Conservation (phyloP, 164 flowering plant genomes). For the Saururus chinensis region DNA sequence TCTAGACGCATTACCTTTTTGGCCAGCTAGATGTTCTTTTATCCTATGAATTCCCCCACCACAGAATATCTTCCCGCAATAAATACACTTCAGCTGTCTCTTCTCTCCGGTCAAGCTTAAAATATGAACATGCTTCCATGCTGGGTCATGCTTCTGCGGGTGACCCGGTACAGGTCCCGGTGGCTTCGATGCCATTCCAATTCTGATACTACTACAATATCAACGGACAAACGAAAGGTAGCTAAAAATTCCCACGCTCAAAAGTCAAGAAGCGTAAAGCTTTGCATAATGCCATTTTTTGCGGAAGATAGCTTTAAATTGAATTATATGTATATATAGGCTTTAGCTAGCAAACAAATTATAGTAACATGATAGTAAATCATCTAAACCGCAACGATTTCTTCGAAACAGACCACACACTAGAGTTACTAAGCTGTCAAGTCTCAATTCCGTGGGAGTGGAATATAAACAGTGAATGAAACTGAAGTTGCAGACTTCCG, state of each 20-base stretch:
- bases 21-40: slow-evolving; percentile 85
- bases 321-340: no score
- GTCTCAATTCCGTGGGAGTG: no score
- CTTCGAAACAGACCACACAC: no score
- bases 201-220: not conserved
- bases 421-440: no score
- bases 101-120: slow-evolving; percentile 62
- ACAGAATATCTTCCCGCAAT: slow-evolving; percentile 64
- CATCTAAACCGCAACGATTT: no score
- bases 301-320: no score
- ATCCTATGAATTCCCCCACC: slow-evolving; percentile 99
- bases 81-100: slow-evolving; percentile 59
- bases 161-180: slow-evolving; percentile 52
- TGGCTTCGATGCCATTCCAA: slow-evolving; percentile 31
- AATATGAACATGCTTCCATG: slow-evolving; percentile 92
- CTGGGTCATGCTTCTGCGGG: slow-evolving; percentile 78
- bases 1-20: slow-evolving; percentile 79
- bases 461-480: no score
- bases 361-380: no score
- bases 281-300: no score
- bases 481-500: no score
- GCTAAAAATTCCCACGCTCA: not conserved
- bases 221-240: not conserved
- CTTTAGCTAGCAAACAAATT: no score
- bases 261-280: no score